phyloP scores from a whole-genome alignment of 2,329 filamentous ascomycete genomes.

The Microdochium nivale region DNA sequence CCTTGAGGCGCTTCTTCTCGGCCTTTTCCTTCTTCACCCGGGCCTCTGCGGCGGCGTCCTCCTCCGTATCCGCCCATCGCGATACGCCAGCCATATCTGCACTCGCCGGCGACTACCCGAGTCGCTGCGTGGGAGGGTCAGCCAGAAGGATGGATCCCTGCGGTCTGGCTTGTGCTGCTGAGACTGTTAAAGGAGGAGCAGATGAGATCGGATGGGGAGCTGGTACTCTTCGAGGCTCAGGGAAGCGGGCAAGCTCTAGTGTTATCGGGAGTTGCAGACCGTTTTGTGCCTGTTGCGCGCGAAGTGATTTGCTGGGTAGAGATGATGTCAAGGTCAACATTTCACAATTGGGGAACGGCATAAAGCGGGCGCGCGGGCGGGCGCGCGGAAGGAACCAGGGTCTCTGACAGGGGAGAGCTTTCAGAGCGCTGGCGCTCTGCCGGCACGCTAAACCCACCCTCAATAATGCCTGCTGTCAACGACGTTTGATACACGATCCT shows the following conservation, averaged over 20 bases:
- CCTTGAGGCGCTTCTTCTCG: conserved; percentile 77
- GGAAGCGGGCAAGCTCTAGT: too few relatives aligned
- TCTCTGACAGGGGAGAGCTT: background rate
- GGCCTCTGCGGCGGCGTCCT: conserved; percentile 67
- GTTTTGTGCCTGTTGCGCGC: too few relatives aligned
- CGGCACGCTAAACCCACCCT: too few relatives aligned
- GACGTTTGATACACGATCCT: too few relatives aligned
- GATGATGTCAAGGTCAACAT: background rate
- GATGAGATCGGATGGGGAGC: too few relatives aligned
- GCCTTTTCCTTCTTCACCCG: conserved; percentile 76
- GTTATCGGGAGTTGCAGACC: too few relatives aligned
- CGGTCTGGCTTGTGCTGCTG: too few relatives aligned
- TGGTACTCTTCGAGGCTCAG: too few relatives aligned
- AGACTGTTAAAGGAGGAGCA: too few relatives aligned
- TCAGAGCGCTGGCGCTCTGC: background rate
- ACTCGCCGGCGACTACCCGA: conserved; percentile 1
- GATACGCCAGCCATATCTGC: conserved; percentile 58
- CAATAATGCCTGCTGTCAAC: too few relatives aligned
- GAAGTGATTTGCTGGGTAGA: too few relatives aligned
- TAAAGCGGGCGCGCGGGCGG: background rate
- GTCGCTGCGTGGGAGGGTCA: background rate
- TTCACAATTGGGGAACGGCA: background rate
- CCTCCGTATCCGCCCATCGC: conserved; percentile 80
- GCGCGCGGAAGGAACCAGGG: background rate
- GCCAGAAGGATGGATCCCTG: too few relatives aligned